These are phyloP conservation scores for Neonectria ditissima DNA, from an alignment of 2,329 filamentous ascomycete species.

Conservation along the genomic window DNA sequence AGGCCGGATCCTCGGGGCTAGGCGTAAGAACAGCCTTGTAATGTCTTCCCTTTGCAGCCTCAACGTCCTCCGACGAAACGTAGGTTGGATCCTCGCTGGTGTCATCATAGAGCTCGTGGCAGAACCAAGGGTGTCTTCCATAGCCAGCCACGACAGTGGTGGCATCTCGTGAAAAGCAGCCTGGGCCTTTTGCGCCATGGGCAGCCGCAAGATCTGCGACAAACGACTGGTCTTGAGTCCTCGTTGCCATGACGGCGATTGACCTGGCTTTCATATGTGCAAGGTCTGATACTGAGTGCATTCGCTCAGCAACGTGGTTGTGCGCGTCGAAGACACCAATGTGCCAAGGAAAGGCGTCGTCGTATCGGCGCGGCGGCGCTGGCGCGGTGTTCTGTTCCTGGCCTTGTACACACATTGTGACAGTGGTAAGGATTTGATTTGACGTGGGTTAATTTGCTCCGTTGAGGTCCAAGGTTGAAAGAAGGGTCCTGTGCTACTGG, in stretches of 20 bases:
- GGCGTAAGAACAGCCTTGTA: constrained; percentile 36
- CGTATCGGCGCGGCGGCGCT: constrained; percentile 5
- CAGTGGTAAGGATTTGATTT: not conserved
- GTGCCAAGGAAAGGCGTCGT: constrained; percentile 39
- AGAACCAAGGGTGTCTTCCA: constrained; percentile 44
- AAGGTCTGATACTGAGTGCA: constrained; percentile 8
- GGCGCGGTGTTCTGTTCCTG: constrained; percentile 6
- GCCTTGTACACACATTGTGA: constrained; percentile 31
- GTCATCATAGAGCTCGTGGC: constrained; percentile 40
- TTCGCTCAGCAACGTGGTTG: constrained; percentile 39
- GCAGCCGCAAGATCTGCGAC: constrained; percentile 18
- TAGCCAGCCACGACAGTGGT: constrained; percentile 35
- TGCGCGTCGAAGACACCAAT: constrained; percentile 50
- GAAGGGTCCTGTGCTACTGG: not conserved
- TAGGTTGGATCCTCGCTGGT: constrained; percentile 9
- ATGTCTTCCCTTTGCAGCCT: constrained; percentile 32
- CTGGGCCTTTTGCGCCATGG: constrained; percentile 9
- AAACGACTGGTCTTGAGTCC: constrained; percentile 38
- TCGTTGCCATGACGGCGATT: constrained; percentile 40
- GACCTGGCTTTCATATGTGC: constrained; percentile 30
- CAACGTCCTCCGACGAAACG: not conserved
- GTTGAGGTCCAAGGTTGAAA: not conserved
- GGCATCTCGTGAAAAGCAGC: constrained; percentile 11
- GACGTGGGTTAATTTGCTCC: not conserved
- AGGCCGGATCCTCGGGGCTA: constrained; percentile 29